Conservation (phyloP, 2,329 filamentous ascomycete species). For the Cladosporium sp. region DNA sequence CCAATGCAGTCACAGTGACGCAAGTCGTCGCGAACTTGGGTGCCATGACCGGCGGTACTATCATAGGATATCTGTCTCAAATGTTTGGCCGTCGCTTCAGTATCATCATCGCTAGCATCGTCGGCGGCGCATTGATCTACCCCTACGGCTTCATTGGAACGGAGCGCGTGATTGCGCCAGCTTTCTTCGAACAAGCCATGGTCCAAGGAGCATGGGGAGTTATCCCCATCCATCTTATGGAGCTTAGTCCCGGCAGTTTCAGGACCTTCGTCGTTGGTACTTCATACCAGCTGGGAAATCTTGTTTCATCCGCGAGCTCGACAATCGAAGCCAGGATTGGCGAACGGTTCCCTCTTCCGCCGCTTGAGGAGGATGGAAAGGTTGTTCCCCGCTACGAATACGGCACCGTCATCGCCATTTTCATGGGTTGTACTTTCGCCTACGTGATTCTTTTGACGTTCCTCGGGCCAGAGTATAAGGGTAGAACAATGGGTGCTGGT, state of each 20-base stretch:
- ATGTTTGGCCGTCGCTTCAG: conserved; percentile 45
- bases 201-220: conserved; percentile 39
- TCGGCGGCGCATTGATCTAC: conserved; percentile 74
- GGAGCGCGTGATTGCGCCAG: conserved; percentile 66
- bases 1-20: conserved; percentile 44
- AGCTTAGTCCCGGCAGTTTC: conserved; percentile 67
- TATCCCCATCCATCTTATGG: conserved; percentile 66
- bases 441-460: conserved; percentile 60
- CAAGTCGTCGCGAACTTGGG: conserved; percentile 48
- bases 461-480: conserved; percentile 52
- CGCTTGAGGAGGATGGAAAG: conserved; percentile 37
- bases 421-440: conserved; percentile 77
- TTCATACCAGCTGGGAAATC: conserved; percentile 71
- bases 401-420: conserved; percentile 53
- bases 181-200: conserved; percentile 67
- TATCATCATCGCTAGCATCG: conserved; percentile 46
- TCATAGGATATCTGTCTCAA: conserved; percentile 42
- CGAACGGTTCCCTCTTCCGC: conserved; percentile 36
- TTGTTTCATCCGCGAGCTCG: conserved; percentile 48
- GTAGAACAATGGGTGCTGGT: conserved; percentile 26
- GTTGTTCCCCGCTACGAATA: conserved; percentile 39
- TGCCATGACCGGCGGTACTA: conserved; percentile 44
- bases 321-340: conserved; percentile 41
- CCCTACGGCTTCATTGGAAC: conserved; percentile 69
- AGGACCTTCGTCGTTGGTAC: conserved; percentile 71